Evolutionary conservation across 805 yeast species (phyloP).

Genomic region (Teunomyces atbi): DNA sequence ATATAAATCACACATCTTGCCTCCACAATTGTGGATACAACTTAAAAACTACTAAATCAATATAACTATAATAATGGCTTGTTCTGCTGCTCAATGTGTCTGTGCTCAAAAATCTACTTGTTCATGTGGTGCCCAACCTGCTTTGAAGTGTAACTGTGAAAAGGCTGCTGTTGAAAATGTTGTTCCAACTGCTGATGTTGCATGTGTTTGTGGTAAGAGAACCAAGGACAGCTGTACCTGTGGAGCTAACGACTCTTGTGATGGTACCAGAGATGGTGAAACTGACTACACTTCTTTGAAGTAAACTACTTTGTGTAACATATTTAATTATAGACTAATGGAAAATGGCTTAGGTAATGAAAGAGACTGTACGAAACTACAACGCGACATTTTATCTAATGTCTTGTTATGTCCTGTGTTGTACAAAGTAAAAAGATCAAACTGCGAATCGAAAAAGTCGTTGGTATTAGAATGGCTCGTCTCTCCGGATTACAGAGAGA

Average conservation of each 20-base stretch:
- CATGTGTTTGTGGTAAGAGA: conserved; percentile 64
- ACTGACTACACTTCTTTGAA: conserved; percentile 50
- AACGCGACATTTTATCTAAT: not conserved
- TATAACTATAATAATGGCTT: conserved; percentile 9
- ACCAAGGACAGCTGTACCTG: conserved; percentile 54
- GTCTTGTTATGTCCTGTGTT: not conserved
- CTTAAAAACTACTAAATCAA: not conserved
- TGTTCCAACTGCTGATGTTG: conserved; percentile 34
- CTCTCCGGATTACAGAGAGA: conserved; percentile 45
- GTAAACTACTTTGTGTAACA: conserved; percentile 5
- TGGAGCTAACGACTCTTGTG: conserved; percentile 38
- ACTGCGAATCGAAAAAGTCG: not conserved
- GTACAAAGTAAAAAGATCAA: not conserved
- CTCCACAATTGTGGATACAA: conserved; percentile 8
- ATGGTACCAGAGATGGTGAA: conserved; percentile 51
- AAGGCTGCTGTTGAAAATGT: conserved; percentile 53
- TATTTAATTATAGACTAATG: conserved; percentile 2
- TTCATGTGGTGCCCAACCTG: conserved; percentile 62
- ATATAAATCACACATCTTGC: conserved; percentile 3
- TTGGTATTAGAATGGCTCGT: conserved; percentile 26
- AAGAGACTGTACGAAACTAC: not conserved
- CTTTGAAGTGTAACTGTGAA: conserved; percentile 55
- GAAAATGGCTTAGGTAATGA: not conserved
- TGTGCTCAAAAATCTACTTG: conserved; percentile 64
- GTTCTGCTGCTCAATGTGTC: conserved; percentile 37